A percentile compares a stretch with the other conserved stretches of the same genome.
Conservation (phyloP, 192 early-diverging fungal genomes). For the Gaertneriomyces sp. region DNA sequence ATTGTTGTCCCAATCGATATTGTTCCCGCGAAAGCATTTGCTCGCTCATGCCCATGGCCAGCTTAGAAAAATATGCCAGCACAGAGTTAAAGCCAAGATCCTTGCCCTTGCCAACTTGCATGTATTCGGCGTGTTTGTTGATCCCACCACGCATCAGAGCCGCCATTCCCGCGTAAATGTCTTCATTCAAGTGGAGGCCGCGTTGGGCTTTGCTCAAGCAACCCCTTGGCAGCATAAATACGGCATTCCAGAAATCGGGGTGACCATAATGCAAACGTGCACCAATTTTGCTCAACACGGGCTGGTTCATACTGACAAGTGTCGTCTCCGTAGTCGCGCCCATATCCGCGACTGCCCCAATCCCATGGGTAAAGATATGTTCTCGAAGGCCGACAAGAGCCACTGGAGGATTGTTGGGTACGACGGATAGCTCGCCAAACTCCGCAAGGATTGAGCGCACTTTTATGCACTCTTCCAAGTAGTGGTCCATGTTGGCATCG, state of each 20-base stretch:
- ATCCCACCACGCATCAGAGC: slow-evolving; percentile 76
- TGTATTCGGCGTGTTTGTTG: slow-evolving; percentile 89
- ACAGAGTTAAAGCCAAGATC: slow-evolving; percentile 81
- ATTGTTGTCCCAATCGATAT: slow-evolving; percentile 80
- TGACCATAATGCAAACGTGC: slow-evolving; percentile 78
- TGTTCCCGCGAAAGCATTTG: slow-evolving; percentile 92
- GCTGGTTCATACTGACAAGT: slow-evolving; percentile 13
- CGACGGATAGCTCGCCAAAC: slow-evolving; percentile 43
- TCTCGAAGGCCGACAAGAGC: slow-evolving; percentile 73
- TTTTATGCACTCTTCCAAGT: slow-evolving; percentile 75
- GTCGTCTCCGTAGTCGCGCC: no score
- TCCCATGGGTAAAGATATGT: slow-evolving; percentile 5
- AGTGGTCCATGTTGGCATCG: slow-evolving; percentile 91
- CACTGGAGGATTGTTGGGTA: slow-evolving; percentile 54
- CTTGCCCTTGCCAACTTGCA: slow-evolving; percentile 87
- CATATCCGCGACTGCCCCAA: no score
- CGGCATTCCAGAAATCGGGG: slow-evolving; percentile 77
- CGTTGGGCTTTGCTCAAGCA: slow-evolving; percentile 84
- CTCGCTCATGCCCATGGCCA: slow-evolving; percentile 89
- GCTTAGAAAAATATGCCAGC: slow-evolving; percentile 86
- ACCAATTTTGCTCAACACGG: slow-evolving; percentile 49
- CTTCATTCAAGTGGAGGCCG: slow-evolving; percentile 86
- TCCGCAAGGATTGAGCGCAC: slow-evolving; percentile 81
- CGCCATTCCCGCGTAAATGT: slow-evolving; percentile 90
- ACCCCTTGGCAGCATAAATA: slow-evolving; percentile 15